Base-by-base conservation (phyloP, 192 early-diverging fungal species). In the Backusella tuberculispora region DNA sequence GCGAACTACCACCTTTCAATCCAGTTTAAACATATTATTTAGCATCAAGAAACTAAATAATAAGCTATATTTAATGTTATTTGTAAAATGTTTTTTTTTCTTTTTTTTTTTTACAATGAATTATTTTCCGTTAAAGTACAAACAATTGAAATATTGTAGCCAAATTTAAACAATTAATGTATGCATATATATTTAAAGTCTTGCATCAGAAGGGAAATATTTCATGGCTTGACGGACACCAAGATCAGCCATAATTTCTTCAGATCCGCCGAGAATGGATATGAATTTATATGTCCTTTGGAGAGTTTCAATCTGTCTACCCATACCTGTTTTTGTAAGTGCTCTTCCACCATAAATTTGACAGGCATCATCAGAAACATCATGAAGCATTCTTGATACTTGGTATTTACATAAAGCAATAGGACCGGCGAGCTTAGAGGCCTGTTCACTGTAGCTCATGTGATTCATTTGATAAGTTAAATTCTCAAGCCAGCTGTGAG, bases 271-370 rank as follows among this genome's bases (percentile, higher is more conserved):
- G 19, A 83, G 71, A 48, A 83, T 83, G 48, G 81, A 50, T 53
- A n/a, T 47, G 19, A 60, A 37, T 5, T 91, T 92, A 81, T 92
- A 86, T 9, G 87, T 88, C 60, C 89, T 74, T 64, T 91, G 86
- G 78, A 90, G 86, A 40, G 69, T 74, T 76, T 92, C 90, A 56
- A 92, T 84, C 29, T 81, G 45, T 41, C 89, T 72, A n/a, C 91
- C 91, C 91, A 92, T 92, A 34, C 91, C 91, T 40, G 89, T 90
- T 71, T 87, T 85, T 24, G 90, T 92, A 68, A 92, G 81, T 15
- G 81, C 91, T 29, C 91, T 81, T 3, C 91, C 91, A 63, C 91
- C 91, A 83, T 92, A 92, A 78, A 92, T 92, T 78, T 92, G 91
- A 17, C 84, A 84, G 12, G 90, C 85, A 19, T 90, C 83, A 66